Conservation (phyloP, 2,329 filamentous ascomycete species). For the Biscogniauxia mediterranea region DNA sequence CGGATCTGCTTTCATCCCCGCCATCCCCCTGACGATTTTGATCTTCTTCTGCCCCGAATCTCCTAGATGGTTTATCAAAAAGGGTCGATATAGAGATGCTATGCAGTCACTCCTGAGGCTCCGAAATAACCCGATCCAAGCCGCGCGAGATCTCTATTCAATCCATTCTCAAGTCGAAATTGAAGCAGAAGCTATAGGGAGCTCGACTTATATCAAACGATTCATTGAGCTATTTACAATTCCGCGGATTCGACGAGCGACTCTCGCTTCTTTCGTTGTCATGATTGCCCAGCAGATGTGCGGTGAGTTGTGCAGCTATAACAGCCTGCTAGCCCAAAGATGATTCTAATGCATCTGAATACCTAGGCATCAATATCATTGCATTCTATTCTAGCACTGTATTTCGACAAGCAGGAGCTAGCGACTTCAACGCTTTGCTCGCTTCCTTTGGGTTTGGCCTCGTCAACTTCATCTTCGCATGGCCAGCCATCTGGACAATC, state of each 20-base stretch:
- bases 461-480: slow-evolving; percentile 65
- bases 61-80: slow-evolving; percentile 66
- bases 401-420: slow-evolving; percentile 56
- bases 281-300: slow-evolving; percentile 78
- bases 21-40: slow-evolving; percentile 54
- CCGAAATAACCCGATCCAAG: slow-evolving; percentile 55
- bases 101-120: slow-evolving; percentile 55
- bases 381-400: slow-evolving; percentile 71
- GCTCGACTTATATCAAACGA: slow-evolving; percentile 57
- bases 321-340: not conserved
- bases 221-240: slow-evolving; percentile 67
- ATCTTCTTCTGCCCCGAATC: slow-evolving; percentile 68
- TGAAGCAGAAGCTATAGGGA: slow-evolving; percentile 50
- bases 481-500: slow-evolving; percentile 63
- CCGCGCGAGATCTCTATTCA: slow-evolving; percentile 61
- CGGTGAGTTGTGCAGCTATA: slow-evolving; percentile 27
- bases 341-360: slow-evolving; percentile 1
- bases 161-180: slow-evolving; percentile 63
- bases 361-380: slow-evolving; percentile 61
- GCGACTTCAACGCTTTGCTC: slow-evolving; percentile 53
- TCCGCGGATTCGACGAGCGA: slow-evolving; percentile 68
- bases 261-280: slow-evolving; percentile 71
- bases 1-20: slow-evolving; percentile 56
- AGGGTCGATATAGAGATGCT: slow-evolving; percentile 59
- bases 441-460: slow-evolving; percentile 65